phyloP scores from a whole-genome alignment of 2,329 filamentous ascomycete species.

The Aspergillus chevalieri region DNA sequence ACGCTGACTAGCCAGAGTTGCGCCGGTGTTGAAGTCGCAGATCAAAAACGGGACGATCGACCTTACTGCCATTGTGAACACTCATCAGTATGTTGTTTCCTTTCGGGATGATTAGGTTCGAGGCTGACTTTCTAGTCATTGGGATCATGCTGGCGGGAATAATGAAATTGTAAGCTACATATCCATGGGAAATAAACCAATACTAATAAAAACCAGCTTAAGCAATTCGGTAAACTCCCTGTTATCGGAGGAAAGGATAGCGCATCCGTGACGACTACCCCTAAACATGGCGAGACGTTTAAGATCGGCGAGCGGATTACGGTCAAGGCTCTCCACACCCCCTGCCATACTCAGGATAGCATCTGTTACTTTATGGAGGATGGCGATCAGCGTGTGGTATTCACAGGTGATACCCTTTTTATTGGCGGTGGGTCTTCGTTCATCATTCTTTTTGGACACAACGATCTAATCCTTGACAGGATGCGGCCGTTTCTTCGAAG shows the following conservation, averaged over 20 bases:
- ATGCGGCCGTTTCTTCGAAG: conserved; percentile 95
- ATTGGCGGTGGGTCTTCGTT: conserved; percentile 61
- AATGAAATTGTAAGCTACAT: conserved; percentile 59
- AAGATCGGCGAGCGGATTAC: conserved; percentile 72
- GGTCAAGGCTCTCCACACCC: conserved; percentile 85
- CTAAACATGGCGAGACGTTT: conserved; percentile 69
- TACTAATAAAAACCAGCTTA: conserved; percentile 39
- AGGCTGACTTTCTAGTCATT: conserved; percentile 59
- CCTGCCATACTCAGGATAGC: conserved; percentile 96
- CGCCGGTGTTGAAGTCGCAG: conserved; percentile 64
- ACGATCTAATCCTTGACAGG: conserved; percentile 45
- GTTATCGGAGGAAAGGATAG: conserved; percentile 88
- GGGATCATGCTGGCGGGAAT: conserved; percentile 93
- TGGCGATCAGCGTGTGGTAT: conserved; percentile 65
- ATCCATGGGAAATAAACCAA: background rate
- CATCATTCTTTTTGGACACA: conserved; percentile 3
- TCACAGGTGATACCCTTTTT: conserved; percentile 94
- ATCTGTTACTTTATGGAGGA: conserved; percentile 94
- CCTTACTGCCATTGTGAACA: conserved; percentile 86
- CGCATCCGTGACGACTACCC: conserved; percentile 69
- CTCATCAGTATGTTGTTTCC: conserved; percentile 69
- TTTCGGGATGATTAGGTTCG: too few relatives aligned
- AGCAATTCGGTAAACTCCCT: conserved; percentile 56
- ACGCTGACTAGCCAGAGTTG: conserved; percentile 41
- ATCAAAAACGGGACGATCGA: conserved; percentile 68